These are phyloP conservation scores for Colletotrichum karsti DNA, from an alignment of 2,329 filamentous ascomycete genomes.

Conservation along the genomic window DNA sequence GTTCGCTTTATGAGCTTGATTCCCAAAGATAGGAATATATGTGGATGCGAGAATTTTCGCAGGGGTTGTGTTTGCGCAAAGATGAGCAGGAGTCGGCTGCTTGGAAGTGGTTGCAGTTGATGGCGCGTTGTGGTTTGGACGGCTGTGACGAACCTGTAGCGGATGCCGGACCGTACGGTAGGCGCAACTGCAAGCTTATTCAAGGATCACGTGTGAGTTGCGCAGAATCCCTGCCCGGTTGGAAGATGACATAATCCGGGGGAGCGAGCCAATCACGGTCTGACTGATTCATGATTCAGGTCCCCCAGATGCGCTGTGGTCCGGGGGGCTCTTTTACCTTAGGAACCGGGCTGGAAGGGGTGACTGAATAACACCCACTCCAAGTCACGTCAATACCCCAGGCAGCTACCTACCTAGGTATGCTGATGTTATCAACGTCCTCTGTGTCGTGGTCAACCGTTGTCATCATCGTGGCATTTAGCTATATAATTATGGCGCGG, in stretches of 20 bases:
- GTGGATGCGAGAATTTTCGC: not conserved
- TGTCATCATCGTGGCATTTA: no score
- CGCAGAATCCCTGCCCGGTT: not conserved
- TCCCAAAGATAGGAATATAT: not conserved
- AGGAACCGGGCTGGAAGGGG: no score
- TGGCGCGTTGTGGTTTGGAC: no score
- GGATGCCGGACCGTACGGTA: not conserved
- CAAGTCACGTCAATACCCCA: no score
- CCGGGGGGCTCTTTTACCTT: no score
- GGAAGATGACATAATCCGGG: not conserved
- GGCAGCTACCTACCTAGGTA: no score
- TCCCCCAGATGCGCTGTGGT: not conserved
- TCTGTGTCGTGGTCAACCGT: no score
- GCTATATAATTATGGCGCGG: no score
- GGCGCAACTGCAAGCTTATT: constrained; percentile 1
- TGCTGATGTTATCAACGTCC: no score
- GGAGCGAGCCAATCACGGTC: not conserved
- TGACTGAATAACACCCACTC: no score
- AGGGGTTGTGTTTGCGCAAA: no score
- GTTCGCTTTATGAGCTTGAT: not conserved
- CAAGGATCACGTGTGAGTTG: constrained; percentile 13
- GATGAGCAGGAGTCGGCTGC: not conserved
- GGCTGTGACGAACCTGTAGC: not conserved
- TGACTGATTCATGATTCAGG: not conserved
- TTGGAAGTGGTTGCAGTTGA: not conserved